Conservation (phyloP, 768 basidiomycete species). For the Cyclocybe aegerita region DNA sequence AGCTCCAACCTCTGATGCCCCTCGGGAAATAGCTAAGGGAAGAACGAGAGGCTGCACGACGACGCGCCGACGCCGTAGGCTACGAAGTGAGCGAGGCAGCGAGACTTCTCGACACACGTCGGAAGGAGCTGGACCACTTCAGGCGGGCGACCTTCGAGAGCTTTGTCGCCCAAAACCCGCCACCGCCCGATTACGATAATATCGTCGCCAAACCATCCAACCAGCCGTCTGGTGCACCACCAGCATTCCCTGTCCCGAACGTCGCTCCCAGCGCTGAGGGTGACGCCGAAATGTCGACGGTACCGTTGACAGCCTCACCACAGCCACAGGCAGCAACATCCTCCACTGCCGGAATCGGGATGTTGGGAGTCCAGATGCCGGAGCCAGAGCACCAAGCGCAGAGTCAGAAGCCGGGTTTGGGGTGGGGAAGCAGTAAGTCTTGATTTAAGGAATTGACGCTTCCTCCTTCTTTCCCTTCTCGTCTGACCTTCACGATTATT, state of each 20-base stretch:
- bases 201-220: slow-evolving; percentile 3
- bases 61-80: slow-evolving; percentile 28
- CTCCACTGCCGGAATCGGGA: neutral
- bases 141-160: slow-evolving; percentile 34
- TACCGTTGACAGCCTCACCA: neutral
- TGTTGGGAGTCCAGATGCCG: neutral
- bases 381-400: neutral
- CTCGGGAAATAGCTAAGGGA: slow-evolving; percentile 25
- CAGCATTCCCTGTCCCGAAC: neutral
- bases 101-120: slow-evolving; percentile 23
- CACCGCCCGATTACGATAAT: slow-evolving; percentile 30
- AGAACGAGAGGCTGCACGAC: slow-evolving; percentile 28
- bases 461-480: too few relatives aligned
- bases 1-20: neutral
- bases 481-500: neutral
- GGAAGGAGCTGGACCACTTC: slow-evolving; percentile 28
- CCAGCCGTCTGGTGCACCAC: neutral
- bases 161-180: slow-evolving; percentile 24
- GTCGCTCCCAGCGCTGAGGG: neutral
- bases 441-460: neutral
- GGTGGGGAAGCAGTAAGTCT: slow-evolving; percentile 33
- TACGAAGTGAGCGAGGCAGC: slow-evolving; percentile 24
- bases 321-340: neutral
- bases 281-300: neutral
- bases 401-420: neutral